Base-by-base conservation (phyloP, 73 alveolate species). In the Blepharisma japonicum region DNA sequence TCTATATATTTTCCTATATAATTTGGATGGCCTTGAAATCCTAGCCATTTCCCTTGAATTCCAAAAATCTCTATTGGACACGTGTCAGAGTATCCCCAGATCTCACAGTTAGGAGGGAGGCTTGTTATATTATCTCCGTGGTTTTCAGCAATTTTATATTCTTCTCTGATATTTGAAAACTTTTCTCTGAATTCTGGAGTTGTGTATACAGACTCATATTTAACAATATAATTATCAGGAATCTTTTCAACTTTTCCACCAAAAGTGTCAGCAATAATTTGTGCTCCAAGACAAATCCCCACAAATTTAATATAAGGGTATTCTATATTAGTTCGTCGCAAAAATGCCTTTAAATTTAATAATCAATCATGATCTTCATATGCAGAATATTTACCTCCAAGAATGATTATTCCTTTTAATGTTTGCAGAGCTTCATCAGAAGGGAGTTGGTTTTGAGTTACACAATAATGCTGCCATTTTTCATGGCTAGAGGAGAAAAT, bases 201-300 rank as follows among this genome's bases (percentile, higher is more conserved):
- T 14, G 49, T 39, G 2, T 25, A 14, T 8, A 61, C 23, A 18
- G 46, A 8, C 23, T 61, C 74, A 20, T 14, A 20, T 20, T 25
- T 14, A 5, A 14, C 14, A 2, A 61, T 14, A 61, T 20, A 61
- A 20, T 1, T 39, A 61, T 11, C 14, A 61, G 74, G 48, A 61
- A 14, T 61, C 2, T 25, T n/a, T 20, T 14, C 18, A 2, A 25
- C 46, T 61, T n/a, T 25, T 25, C 74, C 74, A 18, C 74, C 74
- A 25, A 61, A 61, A 2, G 74, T 39, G 5, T 61, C 23, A 25
- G 50, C 74, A 25, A 25, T 25, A 8, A 61, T 61, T 61, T 61
- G 74, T 14, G 14, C 47, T 20, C 50, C 74, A 20, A 61, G 23
- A 25, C 74, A 61, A 61, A 61, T 61, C 74, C 74, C 74, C 2